Percentiles rank a stretch among this genome's conserved stretches.
Evolutionary conservation across 306 rosid genomes (phyloP).

Genomic region (Castanopsis chinensis): DNA sequence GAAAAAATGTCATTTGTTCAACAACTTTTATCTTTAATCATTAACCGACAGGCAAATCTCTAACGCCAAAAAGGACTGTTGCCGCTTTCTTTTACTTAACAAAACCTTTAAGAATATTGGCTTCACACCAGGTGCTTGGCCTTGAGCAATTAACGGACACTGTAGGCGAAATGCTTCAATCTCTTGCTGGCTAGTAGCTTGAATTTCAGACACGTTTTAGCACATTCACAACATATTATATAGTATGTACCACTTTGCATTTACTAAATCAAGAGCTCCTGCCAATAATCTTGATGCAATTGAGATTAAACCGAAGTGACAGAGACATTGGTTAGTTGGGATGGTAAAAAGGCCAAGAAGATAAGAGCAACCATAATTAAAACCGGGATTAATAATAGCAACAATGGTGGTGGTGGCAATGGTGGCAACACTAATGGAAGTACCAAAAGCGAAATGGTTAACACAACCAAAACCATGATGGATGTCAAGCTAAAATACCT

Average conservation of each 20-base stretch:
- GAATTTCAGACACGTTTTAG: neutral
- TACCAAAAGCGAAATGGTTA: conserved; percentile 12
- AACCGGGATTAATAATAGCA: conserved; percentile 4
- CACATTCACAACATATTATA: neutral
- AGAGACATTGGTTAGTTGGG: neutral
- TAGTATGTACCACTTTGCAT: neutral
- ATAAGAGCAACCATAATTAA: conserved; percentile 4
- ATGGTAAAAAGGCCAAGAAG: conserved; percentile 3
- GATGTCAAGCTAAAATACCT: neutral
- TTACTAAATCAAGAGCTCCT: neutral
- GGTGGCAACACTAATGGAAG: conserved; percentile 24
- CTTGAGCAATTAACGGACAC: neutral
- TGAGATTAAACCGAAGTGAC: neutral
- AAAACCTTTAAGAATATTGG: neutral
- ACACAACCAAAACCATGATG: neutral
- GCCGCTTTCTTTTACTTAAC: neutral
- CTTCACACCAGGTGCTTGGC: neutral
- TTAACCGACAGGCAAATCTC: neutral
- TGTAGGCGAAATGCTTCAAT: neutral
- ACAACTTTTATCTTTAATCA: neutral
- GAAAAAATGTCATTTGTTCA: neutral
- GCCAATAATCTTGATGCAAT: neutral
- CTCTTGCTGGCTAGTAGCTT: neutral
- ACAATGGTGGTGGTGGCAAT: conserved; percentile 23
- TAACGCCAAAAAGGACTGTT: neutral